phyloP scores from a whole-genome alignment of 2,329 filamentous ascomycete genomes.

The Fusarium oxysporum region DNA sequence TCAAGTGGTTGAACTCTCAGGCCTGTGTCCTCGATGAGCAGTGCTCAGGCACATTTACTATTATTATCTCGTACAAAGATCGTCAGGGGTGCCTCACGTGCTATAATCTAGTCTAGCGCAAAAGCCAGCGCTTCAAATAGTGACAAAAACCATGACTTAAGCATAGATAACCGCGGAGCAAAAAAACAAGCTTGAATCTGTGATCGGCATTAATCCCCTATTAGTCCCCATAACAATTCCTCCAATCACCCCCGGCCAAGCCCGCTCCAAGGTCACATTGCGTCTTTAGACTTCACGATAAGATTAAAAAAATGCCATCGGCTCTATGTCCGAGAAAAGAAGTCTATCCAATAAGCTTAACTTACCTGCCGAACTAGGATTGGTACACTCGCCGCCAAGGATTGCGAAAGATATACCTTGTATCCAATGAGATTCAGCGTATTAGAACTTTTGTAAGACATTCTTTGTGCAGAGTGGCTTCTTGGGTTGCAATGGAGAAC shows the following conservation, averaged over 20 bases:
- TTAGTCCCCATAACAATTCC: background rate
- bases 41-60: background rate
- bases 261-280: background rate
- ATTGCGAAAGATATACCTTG: background rate
- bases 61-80: too few species aligned
- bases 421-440: background rate
- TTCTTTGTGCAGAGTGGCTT: background rate
- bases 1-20: too few species aligned
- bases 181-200: background rate
- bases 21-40: too few species aligned
- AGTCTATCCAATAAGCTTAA: constrained; percentile 17
- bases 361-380: constrained; percentile 14
- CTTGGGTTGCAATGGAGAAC: background rate
- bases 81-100: background rate
- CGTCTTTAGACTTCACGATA: constrained; percentile 28
- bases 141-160: background rate
- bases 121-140: background rate
- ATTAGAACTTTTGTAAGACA: constrained; percentile 27
- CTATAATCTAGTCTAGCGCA: background rate
- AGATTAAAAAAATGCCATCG: constrained; percentile 13
- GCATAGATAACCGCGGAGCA: background rate
- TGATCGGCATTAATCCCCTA: background rate
- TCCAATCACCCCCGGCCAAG: constrained; percentile 13
- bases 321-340: background rate
- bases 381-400: constrained; percentile 6